phyloP scores from a whole-genome alignment of 169 alveolate species.

The Fabrea salina region DNA sequence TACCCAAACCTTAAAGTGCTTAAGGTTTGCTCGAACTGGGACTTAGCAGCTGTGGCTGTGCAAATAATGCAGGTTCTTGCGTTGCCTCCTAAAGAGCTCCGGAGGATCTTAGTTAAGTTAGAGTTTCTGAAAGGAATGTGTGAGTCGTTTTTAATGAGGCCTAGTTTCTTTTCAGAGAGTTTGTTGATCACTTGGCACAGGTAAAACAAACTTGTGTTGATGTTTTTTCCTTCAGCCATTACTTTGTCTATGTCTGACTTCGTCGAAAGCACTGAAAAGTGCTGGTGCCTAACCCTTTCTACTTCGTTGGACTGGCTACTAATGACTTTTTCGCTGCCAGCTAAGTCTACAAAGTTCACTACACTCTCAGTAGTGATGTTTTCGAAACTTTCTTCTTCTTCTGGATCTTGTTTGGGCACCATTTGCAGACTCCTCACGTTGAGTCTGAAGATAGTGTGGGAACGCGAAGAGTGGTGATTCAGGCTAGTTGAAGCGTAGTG shows the following conservation, averaged over 20 bases:
- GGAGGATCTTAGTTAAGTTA: constrained; percentile 61
- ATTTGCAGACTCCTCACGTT: constrained; percentile 42
- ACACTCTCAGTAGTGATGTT: constrained; percentile 31
- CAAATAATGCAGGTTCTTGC: constrained; percentile 63
- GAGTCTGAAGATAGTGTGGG: constrained; percentile 67
- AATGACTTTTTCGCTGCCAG: constrained; percentile 69
- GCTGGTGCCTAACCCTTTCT: neutral
- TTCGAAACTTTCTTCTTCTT: constrained; percentile 6
- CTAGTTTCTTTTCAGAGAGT: constrained; percentile 37
- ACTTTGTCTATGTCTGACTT: constrained; percentile 27
- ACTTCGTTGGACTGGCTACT: constrained; percentile 21
- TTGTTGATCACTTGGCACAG: constrained; percentile 59
- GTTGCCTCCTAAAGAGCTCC: constrained; percentile 70
- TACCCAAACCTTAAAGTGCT: constrained; percentile 64
- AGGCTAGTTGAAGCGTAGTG: constrained; percentile 73
- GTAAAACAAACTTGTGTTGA: constrained; percentile 67
- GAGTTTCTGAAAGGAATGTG: constrained; percentile 74
- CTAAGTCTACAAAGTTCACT: constrained; percentile 66
- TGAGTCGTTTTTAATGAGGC: constrained; percentile 57
- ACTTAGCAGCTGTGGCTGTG: constrained; percentile 55
- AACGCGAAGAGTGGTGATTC: constrained; percentile 71
- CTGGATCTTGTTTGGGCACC: neutral
- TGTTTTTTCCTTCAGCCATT: constrained; percentile 60
- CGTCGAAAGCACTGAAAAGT: neutral
- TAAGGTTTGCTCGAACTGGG: constrained; percentile 59